Conservation (phyloP, 1,284 basidiomycete species). For the Ceratobasidium sp. region DNA sequence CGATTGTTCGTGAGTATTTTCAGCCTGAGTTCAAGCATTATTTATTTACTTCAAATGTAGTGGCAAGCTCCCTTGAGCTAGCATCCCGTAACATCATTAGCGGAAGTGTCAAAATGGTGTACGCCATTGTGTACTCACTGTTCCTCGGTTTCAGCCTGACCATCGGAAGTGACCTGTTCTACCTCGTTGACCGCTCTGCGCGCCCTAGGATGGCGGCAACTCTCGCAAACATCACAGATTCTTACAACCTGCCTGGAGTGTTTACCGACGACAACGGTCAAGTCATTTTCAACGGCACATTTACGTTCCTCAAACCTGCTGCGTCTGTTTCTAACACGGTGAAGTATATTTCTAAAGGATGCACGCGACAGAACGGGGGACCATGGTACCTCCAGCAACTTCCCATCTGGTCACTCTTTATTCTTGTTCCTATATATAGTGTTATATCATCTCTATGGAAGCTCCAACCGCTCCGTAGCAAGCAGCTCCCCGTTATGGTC, state of each 20-base stretch:
- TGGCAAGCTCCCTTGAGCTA: slow-evolving; percentile 85
- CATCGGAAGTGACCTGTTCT: slow-evolving; percentile 86
- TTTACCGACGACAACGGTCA: slow-evolving; percentile 25
- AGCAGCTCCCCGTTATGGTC: slow-evolving; percentile 84
- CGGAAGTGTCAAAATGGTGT: slow-evolving; percentile 90
- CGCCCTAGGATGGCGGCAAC: slow-evolving; percentile 65
- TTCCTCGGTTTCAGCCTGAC: slow-evolving; percentile 91
- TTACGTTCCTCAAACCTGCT: slow-evolving; percentile 31
- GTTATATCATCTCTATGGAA: slow-evolving; percentile 77
- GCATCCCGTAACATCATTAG: slow-evolving; percentile 89
- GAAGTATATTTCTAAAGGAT: slow-evolving; percentile 58
- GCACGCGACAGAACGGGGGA: slow-evolving; percentile 70
- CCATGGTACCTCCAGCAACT: slow-evolving; percentile 84
- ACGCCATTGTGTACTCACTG: slow-evolving; percentile 88
- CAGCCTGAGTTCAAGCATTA: neutral
- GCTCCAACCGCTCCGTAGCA: slow-evolving; percentile 75
- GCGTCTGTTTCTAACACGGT: slow-evolving; percentile 20
- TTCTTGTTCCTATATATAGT: slow-evolving; percentile 86
- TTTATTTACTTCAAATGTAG: slow-evolving; percentile 56
- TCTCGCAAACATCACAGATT: slow-evolving; percentile 51
- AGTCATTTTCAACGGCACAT: slow-evolving; percentile 29
- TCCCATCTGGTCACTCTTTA: slow-evolving; percentile 77
- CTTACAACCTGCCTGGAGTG: slow-evolving; percentile 17
- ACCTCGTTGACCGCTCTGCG: slow-evolving; percentile 74
- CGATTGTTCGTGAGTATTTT: slow-evolving; percentile 70